These are phyloP conservation scores for Beauveria australis DNA, from an alignment of 2,329 filamentous ascomycete genomes.

Conservation along the genomic window DNA sequence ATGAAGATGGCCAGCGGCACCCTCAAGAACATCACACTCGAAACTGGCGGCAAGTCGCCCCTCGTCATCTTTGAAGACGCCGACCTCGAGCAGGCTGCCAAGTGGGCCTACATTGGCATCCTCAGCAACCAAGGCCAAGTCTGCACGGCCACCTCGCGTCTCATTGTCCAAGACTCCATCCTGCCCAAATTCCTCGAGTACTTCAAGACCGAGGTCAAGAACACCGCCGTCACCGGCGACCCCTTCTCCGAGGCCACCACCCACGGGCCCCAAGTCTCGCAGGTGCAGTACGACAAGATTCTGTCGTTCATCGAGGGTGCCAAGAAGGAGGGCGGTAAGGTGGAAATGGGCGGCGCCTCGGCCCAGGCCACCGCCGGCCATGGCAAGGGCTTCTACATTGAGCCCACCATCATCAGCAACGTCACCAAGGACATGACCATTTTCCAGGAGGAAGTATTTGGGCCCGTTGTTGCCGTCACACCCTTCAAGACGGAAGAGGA, in stretches of 20 bases:
- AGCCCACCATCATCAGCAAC: conserved; percentile 37
- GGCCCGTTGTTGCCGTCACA: conserved; percentile 34
- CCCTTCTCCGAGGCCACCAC: conserved; percentile 62
- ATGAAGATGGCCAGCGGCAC: conserved; percentile 66
- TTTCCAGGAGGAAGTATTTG: conserved; percentile 39
- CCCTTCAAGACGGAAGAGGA: conserved; percentile 35
- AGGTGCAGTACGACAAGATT: conserved; percentile 61
- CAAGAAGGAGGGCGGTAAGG: conserved; percentile 61
- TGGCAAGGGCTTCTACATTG: conserved; percentile 38
- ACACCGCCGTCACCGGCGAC: conserved; percentile 58
- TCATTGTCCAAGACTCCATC: conserved; percentile 54
- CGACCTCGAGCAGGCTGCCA: conserved; percentile 60
- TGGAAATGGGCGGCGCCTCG: conserved; percentile 54
- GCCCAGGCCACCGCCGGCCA: conserved; percentile 23
- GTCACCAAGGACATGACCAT: conserved; percentile 34
- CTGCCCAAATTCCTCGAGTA: conserved; percentile 54
- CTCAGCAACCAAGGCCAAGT: conserved; percentile 57
- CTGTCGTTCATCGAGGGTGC: conserved; percentile 62
- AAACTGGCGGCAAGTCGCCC: conserved; percentile 60
- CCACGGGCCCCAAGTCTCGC: conserved; percentile 68
- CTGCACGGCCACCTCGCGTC: conserved; percentile 56
- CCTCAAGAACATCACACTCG: conserved; percentile 58
- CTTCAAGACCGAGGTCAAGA: conserved; percentile 52
- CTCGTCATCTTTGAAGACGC: conserved; percentile 58
- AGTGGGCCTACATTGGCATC: conserved; percentile 42